Base-by-base conservation (phyloP, 2,329 filamentous ascomycete genomes). In the Harringtonia aguacate region DNA sequence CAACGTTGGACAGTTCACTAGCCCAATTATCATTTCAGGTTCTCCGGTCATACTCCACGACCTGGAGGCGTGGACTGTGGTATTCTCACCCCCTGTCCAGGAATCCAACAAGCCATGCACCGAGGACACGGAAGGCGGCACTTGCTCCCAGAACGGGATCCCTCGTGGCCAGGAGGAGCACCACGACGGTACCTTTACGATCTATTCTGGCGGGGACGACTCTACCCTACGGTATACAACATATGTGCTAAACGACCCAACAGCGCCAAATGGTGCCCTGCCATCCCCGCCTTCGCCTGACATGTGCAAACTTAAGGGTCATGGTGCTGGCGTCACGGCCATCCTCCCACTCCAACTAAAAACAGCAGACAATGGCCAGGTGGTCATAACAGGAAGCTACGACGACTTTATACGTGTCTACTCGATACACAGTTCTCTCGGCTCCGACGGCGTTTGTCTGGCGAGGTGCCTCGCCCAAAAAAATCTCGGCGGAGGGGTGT, bases 321-420 rank as follows among this genome's bases (percentile, higher is more conserved):
- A 95, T 55, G 69, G 70, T n/a, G 87, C 88, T 2, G 90, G 92
- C 12, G 84, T 97, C 1, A 95, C 89, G 0, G 79, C 86, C 2
- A 92, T 97, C 43, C 62, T 95, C 3, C 86, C 88, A 0, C 64
- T 94, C 3, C 56, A 70, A 1, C 18, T 66, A 3, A 54, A 59
- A 2, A 35, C 56, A 6, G 52, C 58, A 9, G 65, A 72, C 9
- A 65, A 66, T 4, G 68, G 69, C 1, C 67, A 70, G 4, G 56
- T 92, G 5, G 61, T 94, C 3, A 56, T 95, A 3, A 95, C 89
- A 0, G 92, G 92, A 4, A 94, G 86, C 57, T 98, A 97, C 56
- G 92, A 97, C 55, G 89, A 97, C 54, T 69, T 73, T 48, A 67
- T 97, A 17, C 77, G 90, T 13, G 68, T 95, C 2, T 72, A 84